These are phyloP conservation scores for Coniochaeta sp. DNA, from an alignment of 2,329 filamentous ascomycete species.

Conservation along the genomic window DNA sequence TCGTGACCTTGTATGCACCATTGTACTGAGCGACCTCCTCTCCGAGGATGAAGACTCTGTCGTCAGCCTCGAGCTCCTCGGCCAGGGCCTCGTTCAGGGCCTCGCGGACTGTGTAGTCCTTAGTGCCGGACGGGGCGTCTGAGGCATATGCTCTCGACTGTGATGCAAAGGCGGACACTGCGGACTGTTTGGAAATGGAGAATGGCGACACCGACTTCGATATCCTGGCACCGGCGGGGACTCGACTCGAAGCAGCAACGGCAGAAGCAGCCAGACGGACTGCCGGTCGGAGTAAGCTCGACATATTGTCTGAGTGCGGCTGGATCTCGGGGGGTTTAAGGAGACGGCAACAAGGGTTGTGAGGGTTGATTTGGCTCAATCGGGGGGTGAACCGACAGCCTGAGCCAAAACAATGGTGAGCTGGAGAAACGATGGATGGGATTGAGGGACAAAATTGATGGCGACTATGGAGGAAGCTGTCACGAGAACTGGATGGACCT, in stretches of 20 bases:
- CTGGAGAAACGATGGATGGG: not conserved
- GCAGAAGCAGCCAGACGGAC: slow-evolving; percentile 32
- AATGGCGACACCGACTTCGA: slow-evolving; percentile 14
- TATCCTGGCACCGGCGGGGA: slow-evolving; percentile 13
- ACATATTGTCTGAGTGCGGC: slow-evolving; percentile 24
- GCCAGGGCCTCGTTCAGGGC: slow-evolving; percentile 96
- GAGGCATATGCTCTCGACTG: slow-evolving; percentile 48
- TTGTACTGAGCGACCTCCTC: slow-evolving; percentile 99
- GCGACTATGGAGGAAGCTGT: not conserved
- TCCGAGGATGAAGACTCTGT: slow-evolving; percentile 91
- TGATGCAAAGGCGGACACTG: slow-evolving; percentile 24
- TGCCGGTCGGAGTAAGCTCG: slow-evolving; percentile 37
- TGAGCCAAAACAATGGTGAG: not conserved
- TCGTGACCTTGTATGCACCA: slow-evolving; percentile 99
- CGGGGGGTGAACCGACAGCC: not conserved
- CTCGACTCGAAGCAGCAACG: slow-evolving; percentile 12
- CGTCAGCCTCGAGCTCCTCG: slow-evolving; percentile 90
- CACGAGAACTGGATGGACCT: not conserved
- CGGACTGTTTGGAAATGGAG: slow-evolving; percentile 13
- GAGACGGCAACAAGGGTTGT: not conserved
- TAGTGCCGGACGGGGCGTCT: slow-evolving; percentile 49
- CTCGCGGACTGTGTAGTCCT: slow-evolving; percentile 96
- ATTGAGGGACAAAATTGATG: not conserved
- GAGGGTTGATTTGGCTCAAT: not conserved
- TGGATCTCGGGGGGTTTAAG: not conserved